Conservation (phyloP, 352 stramenopile species). For the Phytopythium helicoides region DNA sequence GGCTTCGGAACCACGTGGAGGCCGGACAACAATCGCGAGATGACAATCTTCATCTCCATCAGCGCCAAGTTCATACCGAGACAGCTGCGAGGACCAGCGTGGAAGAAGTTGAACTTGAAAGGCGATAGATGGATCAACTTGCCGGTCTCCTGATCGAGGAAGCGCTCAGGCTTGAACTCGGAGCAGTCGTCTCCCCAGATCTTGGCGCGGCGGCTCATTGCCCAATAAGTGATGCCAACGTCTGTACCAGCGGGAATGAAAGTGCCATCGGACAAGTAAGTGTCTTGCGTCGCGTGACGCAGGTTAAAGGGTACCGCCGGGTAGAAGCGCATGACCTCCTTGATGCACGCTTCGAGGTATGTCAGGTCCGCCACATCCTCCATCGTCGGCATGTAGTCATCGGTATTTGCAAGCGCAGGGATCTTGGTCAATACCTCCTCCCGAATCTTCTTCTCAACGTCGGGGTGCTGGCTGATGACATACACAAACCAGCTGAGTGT, state of each 20-base stretch:
- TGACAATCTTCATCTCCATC: slow-evolving; percentile 76
- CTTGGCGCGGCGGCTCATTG: slow-evolving; percentile 25
- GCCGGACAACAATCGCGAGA: slow-evolving; percentile 40
- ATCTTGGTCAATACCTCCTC: slow-evolving; percentile 42
- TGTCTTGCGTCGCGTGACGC: slow-evolving; percentile 34
- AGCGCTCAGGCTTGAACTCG: slow-evolving; percentile 49
- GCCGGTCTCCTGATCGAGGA: slow-evolving; percentile 25
- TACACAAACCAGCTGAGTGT: slow-evolving; percentile 65
- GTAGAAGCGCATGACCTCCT: slow-evolving; percentile 56
- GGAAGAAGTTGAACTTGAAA: slow-evolving; percentile 68
- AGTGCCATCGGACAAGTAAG: slow-evolving; percentile 56
- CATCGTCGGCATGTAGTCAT: slow-evolving; percentile 17
- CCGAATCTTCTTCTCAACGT: slow-evolving; percentile 34
- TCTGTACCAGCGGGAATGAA: slow-evolving; percentile 39
- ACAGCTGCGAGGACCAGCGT: slow-evolving; percentile 50
- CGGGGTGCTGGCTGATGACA: slow-evolving; percentile 49
- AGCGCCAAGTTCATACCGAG: slow-evolving; percentile 67
- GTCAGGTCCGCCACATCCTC: slow-evolving; percentile 38
- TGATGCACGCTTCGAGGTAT: slow-evolving; percentile 58
- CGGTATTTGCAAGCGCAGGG: slow-evolving; percentile 21
- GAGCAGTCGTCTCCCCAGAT: slow-evolving; percentile 38
- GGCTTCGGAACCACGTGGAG: slow-evolving; percentile 44
- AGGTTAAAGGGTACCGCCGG: slow-evolving; percentile 50
- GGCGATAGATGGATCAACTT: slow-evolving; percentile 32
- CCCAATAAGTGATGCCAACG: slow-evolving; percentile 40